Evolutionary conservation across 345 rosid genomes (phyloP), one percentile per base, ranked within the genome.

Genomic region (Hirschfeldia incana): DNA sequence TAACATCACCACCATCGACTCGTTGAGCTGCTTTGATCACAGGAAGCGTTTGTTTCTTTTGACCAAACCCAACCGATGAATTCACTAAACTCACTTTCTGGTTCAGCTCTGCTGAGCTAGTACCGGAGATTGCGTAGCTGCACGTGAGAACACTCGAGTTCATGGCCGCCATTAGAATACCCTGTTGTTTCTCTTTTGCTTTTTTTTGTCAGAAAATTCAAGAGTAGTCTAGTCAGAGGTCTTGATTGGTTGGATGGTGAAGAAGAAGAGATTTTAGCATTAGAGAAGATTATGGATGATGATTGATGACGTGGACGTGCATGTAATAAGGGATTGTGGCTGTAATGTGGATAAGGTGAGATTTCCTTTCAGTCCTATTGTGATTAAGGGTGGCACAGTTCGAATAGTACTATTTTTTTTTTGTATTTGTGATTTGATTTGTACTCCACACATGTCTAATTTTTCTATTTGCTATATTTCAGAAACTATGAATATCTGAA

Each of bases 281-380:
- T 15, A 55, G 73, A 70, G 73, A 70, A 80, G 83, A 62, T 84
- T 68, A 86, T 80, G 70, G 77, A 79, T 71, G 85, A 81, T 80
- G 12, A 39, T 9, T 44, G 51, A 49, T 49, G 55, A 49, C 55
- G 55, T 49, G 87, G 85, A 83, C 70, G 84, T 83, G 59, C 15
- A 70, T 65, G 73, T 70, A 70, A 83, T 84, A 36, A 74, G 78
- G 73, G 86, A 70, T 80, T 91, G 97, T 91, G 97, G 97, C 67
- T 73, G 88, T 87, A 82, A 86, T 86, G 92, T 87, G 92, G 97
- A 94, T 94, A 91, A 89, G 98, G 97, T 89, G 86, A 88, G 95
- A 94, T 94, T 90, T 88, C 97, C 90, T 65, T 74, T 79, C 77
- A 68, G 80, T 84, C 91, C 86, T 82, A 88, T 15, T 91, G 90